Base-by-base conservation (phyloP, 441 rosid species). In the Aquilaria agallochum region DNA sequence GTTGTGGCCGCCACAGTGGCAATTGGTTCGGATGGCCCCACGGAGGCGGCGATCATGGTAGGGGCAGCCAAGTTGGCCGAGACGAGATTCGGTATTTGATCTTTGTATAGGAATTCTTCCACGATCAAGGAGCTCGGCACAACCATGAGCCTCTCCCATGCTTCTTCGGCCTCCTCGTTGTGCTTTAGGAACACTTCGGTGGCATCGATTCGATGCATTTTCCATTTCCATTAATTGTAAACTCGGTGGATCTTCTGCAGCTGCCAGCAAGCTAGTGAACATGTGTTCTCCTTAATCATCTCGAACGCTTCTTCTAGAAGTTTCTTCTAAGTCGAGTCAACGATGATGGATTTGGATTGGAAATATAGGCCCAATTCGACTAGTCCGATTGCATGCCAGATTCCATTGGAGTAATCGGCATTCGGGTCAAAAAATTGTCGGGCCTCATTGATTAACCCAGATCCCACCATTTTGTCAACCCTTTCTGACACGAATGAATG, bases 111-210 rank as follows among this genome's bases (percentile, higher is more conserved):
- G 27, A 20, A 20, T 20, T 20, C 27, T 20, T 20, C 27, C 27
- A 20, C 27, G 27, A 20, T 20, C 27, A 20, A 20, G 27, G 27
- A 20, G 1, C 27, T 68, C 1, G 96, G 90, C 8, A 75, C 72
- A 11, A 76, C 80, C 71, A 92, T 95, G 1, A 32, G 50, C 45
- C 66, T 74, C 51, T 89, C 87, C 98, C 98, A 92, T 1, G 81
- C 76, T 60, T 81, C 78, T 3, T 92, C 82, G 0, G 86, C 84
- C 5, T 84, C 83, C 27, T 66, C 68, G 11, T 84, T 85, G 3
- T 67, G 71, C 53, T 72, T 76, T 33, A 69, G 59, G 54, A 92
- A 86, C 31, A 79, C 90, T 52, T 84, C 90, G 27, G 27, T 20
- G 27, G 27, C 27, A 20, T 20, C 1, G 27, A 20, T 20, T 20